Evolutionary conservation across 2,329 filamentous ascomycete species (phyloP).

Genomic region (Penicillium sp.): DNA sequence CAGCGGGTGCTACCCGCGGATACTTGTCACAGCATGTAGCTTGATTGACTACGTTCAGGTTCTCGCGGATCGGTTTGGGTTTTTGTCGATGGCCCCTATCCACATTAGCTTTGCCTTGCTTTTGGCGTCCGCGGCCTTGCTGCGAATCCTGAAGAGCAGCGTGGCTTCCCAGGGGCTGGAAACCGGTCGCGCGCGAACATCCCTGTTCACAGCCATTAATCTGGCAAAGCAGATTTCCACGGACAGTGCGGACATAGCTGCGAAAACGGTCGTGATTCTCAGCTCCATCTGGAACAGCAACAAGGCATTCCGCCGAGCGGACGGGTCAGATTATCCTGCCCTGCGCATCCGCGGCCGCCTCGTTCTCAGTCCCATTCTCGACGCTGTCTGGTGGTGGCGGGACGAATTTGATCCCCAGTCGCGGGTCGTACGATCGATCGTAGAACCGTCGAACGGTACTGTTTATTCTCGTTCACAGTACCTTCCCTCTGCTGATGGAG

Average conservation of each 20-base stretch:
- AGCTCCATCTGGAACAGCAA: constrained; percentile 45
- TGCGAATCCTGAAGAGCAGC: constrained; percentile 43
- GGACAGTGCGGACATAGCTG: constrained; percentile 37
- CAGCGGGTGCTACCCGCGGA: constrained; percentile 27
- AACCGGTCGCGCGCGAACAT: constrained; percentile 33
- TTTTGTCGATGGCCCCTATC: constrained; percentile 28
- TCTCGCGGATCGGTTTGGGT: constrained; percentile 22
- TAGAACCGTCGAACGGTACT: constrained; percentile 21
- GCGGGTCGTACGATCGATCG: constrained; percentile 14
- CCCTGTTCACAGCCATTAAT: constrained; percentile 41
- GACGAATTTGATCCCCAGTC: constrained; percentile 41
- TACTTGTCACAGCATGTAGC: constrained; percentile 33
- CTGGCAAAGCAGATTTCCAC: constrained; percentile 41
- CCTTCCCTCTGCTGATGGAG: constrained; percentile 7
- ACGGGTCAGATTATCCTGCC: constrained; percentile 37
- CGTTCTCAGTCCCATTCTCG: constrained; percentile 39
- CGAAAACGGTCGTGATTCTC: constrained; percentile 36
- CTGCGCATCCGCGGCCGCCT: constrained; percentile 45
- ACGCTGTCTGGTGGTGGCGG: constrained; percentile 47
- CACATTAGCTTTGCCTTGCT: constrained; percentile 34
- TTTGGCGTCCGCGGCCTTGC: constrained; percentile 33
- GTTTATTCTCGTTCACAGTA: constrained; percentile 8
- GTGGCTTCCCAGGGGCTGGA: constrained; percentile 33
- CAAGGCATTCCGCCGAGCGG: constrained; percentile 42
- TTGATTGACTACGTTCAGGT: constrained; percentile 33